A percentile compares a stretch with the other conserved stretches of the same genome.
Conservation (phyloP, 108 stramenopile species). For the Bacterosira constricta region DNA sequence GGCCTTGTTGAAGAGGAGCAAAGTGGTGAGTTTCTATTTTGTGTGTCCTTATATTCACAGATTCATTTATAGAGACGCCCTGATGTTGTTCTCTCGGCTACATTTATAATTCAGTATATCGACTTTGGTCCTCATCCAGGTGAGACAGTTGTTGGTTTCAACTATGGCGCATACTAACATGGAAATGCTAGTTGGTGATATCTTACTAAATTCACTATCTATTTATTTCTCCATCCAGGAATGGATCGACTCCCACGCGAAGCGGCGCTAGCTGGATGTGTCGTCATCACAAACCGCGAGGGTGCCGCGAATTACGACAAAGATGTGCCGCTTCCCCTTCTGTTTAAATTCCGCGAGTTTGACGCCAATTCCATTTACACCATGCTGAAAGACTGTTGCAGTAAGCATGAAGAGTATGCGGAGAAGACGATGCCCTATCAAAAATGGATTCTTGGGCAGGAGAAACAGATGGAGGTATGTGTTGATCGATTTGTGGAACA, state of each 20-base stretch:
- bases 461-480: constrained; percentile 40
- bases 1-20: constrained; percentile 14
- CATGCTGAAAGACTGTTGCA: constrained; percentile 30
- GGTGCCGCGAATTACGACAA: constrained; percentile 53
- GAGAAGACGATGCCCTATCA: constrained; percentile 42
- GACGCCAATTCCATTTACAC: constrained; percentile 41
- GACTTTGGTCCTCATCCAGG: constrained; percentile 68
- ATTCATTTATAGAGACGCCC: not conserved
- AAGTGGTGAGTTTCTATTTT: constrained; percentile 18
- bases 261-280: constrained; percentile 54
- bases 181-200: no score
- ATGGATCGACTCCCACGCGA: constrained; percentile 66
- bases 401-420: constrained; percentile 34
- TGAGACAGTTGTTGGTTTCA: no score
- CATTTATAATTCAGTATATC: constrained; percentile 36
- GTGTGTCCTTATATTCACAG: not conserved
- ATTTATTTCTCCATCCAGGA: no score
- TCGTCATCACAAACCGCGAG: constrained; percentile 55
- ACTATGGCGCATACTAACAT: no score
- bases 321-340: constrained; percentile 52
- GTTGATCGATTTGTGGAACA: constrained; percentile 45
- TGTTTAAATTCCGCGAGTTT: constrained; percentile 50
- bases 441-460: constrained; percentile 51
- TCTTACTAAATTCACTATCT: no score
- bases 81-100: not conserved